phyloP scores from a whole-genome alignment of 306 rosid genomes.

The Benincasa hispida region DNA sequence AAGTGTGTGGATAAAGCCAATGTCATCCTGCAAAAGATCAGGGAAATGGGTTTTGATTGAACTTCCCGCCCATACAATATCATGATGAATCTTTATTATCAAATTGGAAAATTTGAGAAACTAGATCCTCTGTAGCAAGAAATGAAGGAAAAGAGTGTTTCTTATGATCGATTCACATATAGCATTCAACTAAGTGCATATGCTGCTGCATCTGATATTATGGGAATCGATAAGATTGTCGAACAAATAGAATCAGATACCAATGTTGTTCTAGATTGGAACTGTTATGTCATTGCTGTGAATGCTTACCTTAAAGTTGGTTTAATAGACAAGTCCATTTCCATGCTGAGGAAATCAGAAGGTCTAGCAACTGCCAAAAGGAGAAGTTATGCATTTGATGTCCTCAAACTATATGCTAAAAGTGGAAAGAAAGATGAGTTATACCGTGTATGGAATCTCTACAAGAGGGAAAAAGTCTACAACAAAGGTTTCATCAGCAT shows the following conservation, averaged over 20 bases:
- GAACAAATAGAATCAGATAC: not conserved
- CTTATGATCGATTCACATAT: not conserved
- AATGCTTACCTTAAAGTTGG: not conserved
- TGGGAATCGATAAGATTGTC: not conserved
- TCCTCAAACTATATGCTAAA: not conserved
- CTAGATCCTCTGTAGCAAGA: not conserved
- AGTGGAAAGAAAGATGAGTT: constrained; percentile 1
- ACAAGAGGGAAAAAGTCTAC: not conserved
- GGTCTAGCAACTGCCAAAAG: not conserved
- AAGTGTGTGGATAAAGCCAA: not conserved
- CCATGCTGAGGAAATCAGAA: constrained; percentile 4
- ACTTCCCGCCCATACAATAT: not conserved
- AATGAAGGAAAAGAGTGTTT: not conserved
- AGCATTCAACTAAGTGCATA: not conserved
- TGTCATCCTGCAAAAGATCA: not conserved
- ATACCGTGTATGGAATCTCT: not conserved
- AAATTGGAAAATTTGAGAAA: constrained; percentile 2
- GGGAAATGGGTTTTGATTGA: not conserved
- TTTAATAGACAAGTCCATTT: not conserved
- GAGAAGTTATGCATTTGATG: not conserved
- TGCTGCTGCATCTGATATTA: not conserved
- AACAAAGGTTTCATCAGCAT: constrained; percentile 1
- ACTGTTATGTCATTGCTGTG: not conserved
- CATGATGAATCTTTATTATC: constrained; percentile 1
- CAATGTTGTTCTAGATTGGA: not conserved